Base-by-base conservation (phyloP, 1,284 basidiomycete genomes). In the Takashimella koratensis region DNA sequence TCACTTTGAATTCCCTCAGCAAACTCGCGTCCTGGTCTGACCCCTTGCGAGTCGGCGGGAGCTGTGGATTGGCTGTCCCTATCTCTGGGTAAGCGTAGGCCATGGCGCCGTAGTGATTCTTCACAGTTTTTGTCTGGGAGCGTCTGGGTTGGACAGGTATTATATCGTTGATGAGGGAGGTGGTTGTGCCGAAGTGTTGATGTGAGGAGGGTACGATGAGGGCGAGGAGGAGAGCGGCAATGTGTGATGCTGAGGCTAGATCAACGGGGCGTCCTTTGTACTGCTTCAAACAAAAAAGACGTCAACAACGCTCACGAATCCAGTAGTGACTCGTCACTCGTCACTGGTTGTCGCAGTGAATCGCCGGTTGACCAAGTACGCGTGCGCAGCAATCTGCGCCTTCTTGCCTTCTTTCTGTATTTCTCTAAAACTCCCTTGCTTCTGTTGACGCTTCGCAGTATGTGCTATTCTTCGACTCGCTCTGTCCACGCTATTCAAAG, bases 71-170 rank as follows among this genome's bases (percentile, higher is more conserved):
- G 11, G 51, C 49, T 27, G 24, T 12, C 30, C 12, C 22, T 12
- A 36, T 16, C 41, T 46, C 36, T 39, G 63, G 60, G 45, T 66
- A 64, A n/a, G 65, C 57, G 56, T 69, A 69, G 12, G 65, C 67
- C 67, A 69, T 69, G 6, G 50, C 51, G 40, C 20, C n/a, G 3
- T 8, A 6, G 25, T 36, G 8, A 36, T 36, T 36, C 16, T 36
- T 8, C 16, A 8, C 30, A 8, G 30, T 36, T 36, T 36, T 36
- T 36, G n/a, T n/a, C n/a, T n/a, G n/a, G n/a, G n/a, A n/a, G n/a
- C n/a, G n/a, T n/a, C n/a, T n/a, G n/a, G n/a, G n/a, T n/a, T n/a
- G n/a, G n/a, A n/a, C n/a, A n/a, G n/a, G n/a, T n/a, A n/a, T n/a
- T n/a, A n/a, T n/a, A n/a, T n/a, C n/a, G 8, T 36, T 36, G 16